Base-by-base conservation (phyloP, 805 yeast species). In the Limtongia smithiae region DNA sequence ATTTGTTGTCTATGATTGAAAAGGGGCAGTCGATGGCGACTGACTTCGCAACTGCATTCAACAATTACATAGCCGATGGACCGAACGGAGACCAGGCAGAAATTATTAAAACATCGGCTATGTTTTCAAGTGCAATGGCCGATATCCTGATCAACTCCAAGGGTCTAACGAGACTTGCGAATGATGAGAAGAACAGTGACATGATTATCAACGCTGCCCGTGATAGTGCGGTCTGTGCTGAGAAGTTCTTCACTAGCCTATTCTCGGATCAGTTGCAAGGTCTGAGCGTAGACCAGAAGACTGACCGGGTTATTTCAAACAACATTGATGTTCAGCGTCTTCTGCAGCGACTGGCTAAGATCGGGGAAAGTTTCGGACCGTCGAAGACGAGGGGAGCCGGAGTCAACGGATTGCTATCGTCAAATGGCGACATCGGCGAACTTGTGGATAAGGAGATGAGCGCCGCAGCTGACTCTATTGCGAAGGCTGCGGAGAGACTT, bases 31-130 rank as follows among this genome's bases (percentile, higher is more conserved):
- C 80, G 34, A 70, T 78, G 14, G 88, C 90, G 0, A 85, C 90
- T 4, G 90, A 83, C 34, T 86, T 89, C 66, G 85, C 95, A 4
- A 78, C 81, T 22, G 79, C 82, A 5, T 87, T 86, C 71, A 85
- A 83, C 63, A 75, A 79, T 44, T 83, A 78, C 61, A 71, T 87
- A 44, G 89, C 84, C 4, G 95, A 85, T 62, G 94, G 91, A 4
- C 79, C 79, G 44, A 72, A 75, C 44, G 85, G 81, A 51, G 86
- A 82, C 58, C 73, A 80, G 3, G 72, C 74, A 27, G 71, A 71
- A 41, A 76, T 83, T 24, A 81, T 87, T 55, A 76, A 77, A 55
- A 72, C 83, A 0, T 76, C 83, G 42, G 79, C 83, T 2, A 77
- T 75, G 41, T 80, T 86, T 48, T 74, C 91, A 1, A 69, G 80